phyloP scores from a whole-genome alignment of 2,329 filamentous ascomycete genomes.

The Xylariaceae sp. region DNA sequence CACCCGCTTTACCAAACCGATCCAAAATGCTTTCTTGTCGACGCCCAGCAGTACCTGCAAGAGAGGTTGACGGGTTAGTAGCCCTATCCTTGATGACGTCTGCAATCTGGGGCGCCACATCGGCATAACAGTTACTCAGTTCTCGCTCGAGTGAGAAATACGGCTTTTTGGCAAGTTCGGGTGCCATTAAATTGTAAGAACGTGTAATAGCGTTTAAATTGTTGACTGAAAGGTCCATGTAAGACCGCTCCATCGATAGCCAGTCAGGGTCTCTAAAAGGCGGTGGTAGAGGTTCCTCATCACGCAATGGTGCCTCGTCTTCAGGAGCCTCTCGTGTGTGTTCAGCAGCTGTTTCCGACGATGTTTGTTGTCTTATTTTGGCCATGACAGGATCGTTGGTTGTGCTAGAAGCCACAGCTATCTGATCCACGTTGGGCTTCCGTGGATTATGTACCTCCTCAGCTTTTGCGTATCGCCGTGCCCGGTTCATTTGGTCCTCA shows the following conservation, averaged over 20 bases:
- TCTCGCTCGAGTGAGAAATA: slow-evolving; percentile 87
- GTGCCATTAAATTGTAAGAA: slow-evolving; percentile 94
- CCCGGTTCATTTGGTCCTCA: slow-evolving; percentile 70
- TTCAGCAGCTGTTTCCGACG: slow-evolving; percentile 9
- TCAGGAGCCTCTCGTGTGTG: slow-evolving; percentile 6
- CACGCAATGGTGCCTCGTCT: slow-evolving; percentile 13
- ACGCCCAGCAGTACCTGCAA: slow-evolving; percentile 46
- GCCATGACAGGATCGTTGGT: slow-evolving; percentile 54
- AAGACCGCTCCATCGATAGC: slow-evolving; percentile 72
- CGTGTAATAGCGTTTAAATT: slow-evolving; percentile 80
- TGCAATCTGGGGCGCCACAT: slow-evolving; percentile 78
- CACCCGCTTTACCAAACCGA: slow-evolving; percentile 54
- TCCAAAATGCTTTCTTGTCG: slow-evolving; percentile 59
- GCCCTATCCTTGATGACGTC: slow-evolving; percentile 73
- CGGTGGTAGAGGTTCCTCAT: slow-evolving; percentile 43
- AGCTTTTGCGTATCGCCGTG: slow-evolving; percentile 73
- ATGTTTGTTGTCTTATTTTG: slow-evolving; percentile 44
- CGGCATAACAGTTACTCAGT: slow-evolving; percentile 77
- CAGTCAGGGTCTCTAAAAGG: slow-evolving; percentile 81
- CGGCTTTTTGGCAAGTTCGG: slow-evolving; percentile 87
- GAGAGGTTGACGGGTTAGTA: slow-evolving; percentile 44
- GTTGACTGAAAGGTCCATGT: slow-evolving; percentile 74
- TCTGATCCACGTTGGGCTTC: slow-evolving; percentile 48
- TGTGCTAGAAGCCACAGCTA: slow-evolving; percentile 48
- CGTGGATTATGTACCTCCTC: slow-evolving; percentile 69